These are phyloP conservation scores for Arthrobotrys musiformis DNA, from an alignment of 2,329 filamentous ascomycete genomes.

Conservation along the genomic window DNA sequence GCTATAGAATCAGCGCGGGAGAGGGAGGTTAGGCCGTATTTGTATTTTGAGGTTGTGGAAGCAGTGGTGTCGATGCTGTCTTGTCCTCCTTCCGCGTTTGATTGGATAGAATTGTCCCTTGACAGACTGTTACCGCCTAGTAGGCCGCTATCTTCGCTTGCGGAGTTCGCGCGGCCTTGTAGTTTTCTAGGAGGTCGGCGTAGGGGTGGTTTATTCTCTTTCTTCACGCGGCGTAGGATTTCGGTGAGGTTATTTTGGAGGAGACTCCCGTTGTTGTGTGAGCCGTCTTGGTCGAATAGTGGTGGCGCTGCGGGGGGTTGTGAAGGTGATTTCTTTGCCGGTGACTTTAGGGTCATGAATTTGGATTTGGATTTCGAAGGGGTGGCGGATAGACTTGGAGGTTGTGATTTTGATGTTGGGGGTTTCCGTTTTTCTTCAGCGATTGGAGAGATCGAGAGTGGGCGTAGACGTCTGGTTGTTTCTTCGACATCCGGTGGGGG, in stretches of 20 bases:
- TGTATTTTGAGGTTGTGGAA: neutral
- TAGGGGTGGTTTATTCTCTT: constrained; percentile 34
- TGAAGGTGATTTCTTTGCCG: constrained; percentile 34
- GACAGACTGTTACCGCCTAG: constrained; percentile 22
- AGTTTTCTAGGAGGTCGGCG: constrained; percentile 40
- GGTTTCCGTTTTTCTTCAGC: neutral
- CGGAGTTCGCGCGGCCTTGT: constrained; percentile 43
- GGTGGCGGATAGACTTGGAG: constrained; percentile 17
- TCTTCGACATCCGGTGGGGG: constrained; percentile 38
- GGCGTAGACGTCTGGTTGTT: constrained; percentile 5
- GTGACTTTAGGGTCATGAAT: constrained; percentile 46
- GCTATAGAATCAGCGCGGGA: constrained; percentile 22
- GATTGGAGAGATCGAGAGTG: constrained; percentile 37
- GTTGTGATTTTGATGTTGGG: neutral
- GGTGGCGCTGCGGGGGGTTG: constrained; percentile 11
- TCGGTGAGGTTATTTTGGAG: constrained; percentile 47
- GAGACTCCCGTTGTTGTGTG: constrained; percentile 14
- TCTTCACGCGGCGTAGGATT: constrained; percentile 43
- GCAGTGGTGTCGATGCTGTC: neutral
- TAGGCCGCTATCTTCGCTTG: constrained; percentile 9
- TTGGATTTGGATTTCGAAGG: constrained; percentile 49
- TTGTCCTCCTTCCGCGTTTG: constrained; percentile 21
- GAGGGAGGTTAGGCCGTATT: constrained; percentile 23
- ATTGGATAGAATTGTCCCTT: constrained; percentile 43
- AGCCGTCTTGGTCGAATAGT: neutral